Evolutionary conservation across 2,329 filamentous ascomycete genomes (phyloP), one percentile per base, ranked within the genome.

Genomic region (Aspergillus vadensis): DNA sequence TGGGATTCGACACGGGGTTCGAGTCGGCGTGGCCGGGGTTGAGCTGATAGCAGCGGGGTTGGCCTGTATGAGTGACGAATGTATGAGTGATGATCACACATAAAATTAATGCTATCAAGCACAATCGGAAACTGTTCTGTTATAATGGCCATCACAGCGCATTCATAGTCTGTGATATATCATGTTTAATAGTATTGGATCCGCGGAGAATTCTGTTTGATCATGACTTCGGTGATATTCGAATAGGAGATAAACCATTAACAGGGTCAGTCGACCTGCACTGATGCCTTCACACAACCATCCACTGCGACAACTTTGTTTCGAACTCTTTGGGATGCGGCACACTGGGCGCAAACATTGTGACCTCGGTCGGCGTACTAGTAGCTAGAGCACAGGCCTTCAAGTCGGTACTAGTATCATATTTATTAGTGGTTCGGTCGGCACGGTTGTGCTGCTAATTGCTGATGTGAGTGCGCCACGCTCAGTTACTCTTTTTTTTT

Each of bases 1-100:
- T 67, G 17, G 74, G 74, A 3, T 74, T 76, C 59, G 73, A 74
- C 53, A 65, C 68, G 7, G 72, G 71, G 2, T 65, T 71, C 41
- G 70, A 75, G 50, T 64, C 68, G n/a, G 60, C 68, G n/a, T 75
- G 71, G 71, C 70, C 67, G 2, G 60, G 58, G 9, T 50, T 64
- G 14, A 58, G 53, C 3, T 55, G 51, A 53, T 10, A 9, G 32
- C 10, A 21, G n/a, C 9, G 12, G 15, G 5, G 19, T 23, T 25
- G 15, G 12, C 14, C 36, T 41, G 36, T 15, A 25, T 43, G 47
- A n/a, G 4, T 38, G 9, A 27, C 44, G 17, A 17, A 12, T 17
- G 19, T 43, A 30, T 32, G 23, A 44, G 39, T 43, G 15, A 55
- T 19, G 32, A 5, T 2, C 32, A 36, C 10, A 2, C 2, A 5